Evolutionary conservation across 345 rosid genomes (phyloP), one percentile per base, ranked within the genome.

Genomic region (Melastoma malabathricum): DNA sequence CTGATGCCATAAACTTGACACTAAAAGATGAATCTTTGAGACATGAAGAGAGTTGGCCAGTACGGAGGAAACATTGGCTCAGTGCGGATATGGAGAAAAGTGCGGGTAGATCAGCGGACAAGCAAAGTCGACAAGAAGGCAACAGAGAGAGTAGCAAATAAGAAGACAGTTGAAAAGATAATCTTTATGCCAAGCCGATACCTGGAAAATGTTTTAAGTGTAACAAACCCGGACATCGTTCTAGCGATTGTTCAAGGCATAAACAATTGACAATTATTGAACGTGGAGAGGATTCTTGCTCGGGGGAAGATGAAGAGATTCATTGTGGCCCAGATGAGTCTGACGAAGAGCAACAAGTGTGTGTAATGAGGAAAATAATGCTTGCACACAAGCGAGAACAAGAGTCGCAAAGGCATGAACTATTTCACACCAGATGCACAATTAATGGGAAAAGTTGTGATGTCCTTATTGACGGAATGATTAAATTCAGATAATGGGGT

Each of bases 331-430:
- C 20, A 1, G 29, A 39, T 3, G 29, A 39, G 1, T 20, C 20
- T 8, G 10, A 39, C 6, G 56, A 19, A 1, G 17, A 34, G 18
- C 15, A 16, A 0, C 13, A 25, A 25, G 20, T 13, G 10, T 16
- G 3, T 0, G 2, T 31, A 12, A 15, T 15, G 14, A 1, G 4
- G 3, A 0, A 15, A 1, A 1, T 43, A 0, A 19, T 43, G 3
- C 18, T 22, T 10, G 46, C 44, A 2, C 0, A 34, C 41, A 34
- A 0, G 0, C 0, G 0, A 17, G 19, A 9, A 29, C 31, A 59
- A 1, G 15, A 50, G 2, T 14, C 48, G 2, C 15, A 54, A 15
- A 0, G 15, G 6, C 10, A 54, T 54, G 4, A 6, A 2, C 10
- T 58, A 3, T 22, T 58, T 20, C 55, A 15, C 25, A 50, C 41